These are phyloP conservation scores for Amesomyces nigricolor DNA, from an alignment of 2,329 filamentous ascomycete genomes.

Conservation along the genomic window DNA sequence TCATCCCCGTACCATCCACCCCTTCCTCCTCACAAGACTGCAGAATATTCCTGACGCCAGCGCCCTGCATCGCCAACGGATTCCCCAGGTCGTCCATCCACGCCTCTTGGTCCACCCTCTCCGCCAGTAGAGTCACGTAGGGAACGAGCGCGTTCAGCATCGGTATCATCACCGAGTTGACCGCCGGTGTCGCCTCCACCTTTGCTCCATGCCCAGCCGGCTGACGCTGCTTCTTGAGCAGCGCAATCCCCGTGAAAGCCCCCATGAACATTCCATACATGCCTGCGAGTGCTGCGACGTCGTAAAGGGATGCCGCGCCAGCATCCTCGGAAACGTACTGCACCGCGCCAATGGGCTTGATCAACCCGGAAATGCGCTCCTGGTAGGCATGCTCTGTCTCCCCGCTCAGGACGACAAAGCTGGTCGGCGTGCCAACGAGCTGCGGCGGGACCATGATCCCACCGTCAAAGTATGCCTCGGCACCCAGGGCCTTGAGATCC, in stretches of 20 bases:
- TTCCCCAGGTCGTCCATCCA: constrained; percentile 27
- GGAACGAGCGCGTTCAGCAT: constrained; percentile 26
- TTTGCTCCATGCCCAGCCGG: neutral
- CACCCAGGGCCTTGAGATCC: constrained; percentile 15
- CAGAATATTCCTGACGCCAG: constrained; percentile 25
- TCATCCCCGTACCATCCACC: constrained; percentile 17
- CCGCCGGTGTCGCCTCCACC: constrained; percentile 1
- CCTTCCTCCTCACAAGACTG: constrained; percentile 25
- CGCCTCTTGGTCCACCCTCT: constrained; percentile 22
- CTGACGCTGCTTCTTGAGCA: constrained; percentile 22
- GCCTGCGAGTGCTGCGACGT: constrained; percentile 26
- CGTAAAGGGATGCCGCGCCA: constrained; percentile 24
- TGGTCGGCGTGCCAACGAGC: constrained; percentile 25
- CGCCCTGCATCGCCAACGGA: constrained; percentile 27
- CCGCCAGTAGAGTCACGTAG: constrained; percentile 23
- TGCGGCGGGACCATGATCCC: constrained; percentile 30
- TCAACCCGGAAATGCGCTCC: neutral
- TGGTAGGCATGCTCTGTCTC: constrained; percentile 17
- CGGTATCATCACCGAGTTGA: constrained; percentile 22
- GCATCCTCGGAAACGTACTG: constrained; percentile 22
- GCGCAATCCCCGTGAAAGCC: constrained; percentile 23
- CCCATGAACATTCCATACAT: constrained; percentile 30
- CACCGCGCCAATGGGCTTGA: constrained; percentile 22
- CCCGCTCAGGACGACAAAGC: constrained; percentile 25
- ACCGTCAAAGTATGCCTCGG: constrained; percentile 27